A percentile compares a stretch with the other conserved stretches of the same genome.
Evolutionary conservation across 345 rosid species (phyloP).

Genomic region (Brassica rapa): DNA sequence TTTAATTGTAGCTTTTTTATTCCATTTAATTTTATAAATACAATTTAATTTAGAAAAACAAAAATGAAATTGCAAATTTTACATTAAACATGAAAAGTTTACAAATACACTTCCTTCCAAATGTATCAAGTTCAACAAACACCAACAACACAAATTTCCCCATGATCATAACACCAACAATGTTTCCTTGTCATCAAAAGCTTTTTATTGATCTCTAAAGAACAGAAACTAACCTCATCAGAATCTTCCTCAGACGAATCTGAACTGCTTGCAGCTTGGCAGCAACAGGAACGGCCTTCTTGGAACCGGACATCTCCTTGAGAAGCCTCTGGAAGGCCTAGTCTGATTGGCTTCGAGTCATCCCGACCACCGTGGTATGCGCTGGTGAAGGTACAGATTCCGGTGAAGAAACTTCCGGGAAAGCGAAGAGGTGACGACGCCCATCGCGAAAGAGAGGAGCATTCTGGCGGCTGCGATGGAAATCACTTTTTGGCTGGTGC

Average conservation of each 20-base stretch:
- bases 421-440: background rate
- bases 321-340: constrained; percentile 69
- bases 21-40: too few relatives aligned
- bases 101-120: too few relatives aligned
- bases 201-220: background rate
- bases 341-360: constrained; percentile 64
- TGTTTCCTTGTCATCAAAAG: background rate
- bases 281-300: constrained; percentile 39
- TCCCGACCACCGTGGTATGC: constrained; percentile 34
- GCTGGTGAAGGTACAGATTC: background rate
- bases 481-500: too few relatives aligned
- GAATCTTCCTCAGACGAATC: constrained; percentile 38
- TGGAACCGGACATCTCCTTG: constrained; percentile 46
- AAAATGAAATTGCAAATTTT: too few relatives aligned
- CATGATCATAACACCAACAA: too few relatives aligned
- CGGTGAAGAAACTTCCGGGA: constrained; percentile 25
- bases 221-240: constrained; percentile 32
- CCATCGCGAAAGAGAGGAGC: too few relatives aligned
- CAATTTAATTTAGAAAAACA: too few relatives aligned
- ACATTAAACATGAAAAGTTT: too few relatives aligned
- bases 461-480: too few relatives aligned
- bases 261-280: constrained; percentile 39
- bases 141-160: too few relatives aligned
- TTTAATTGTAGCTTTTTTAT: too few relatives aligned
- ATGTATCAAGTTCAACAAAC: too few relatives aligned